Conservation (phyloP, 352 stramenopile genomes). For the Pythium scleroteichum region DNA sequence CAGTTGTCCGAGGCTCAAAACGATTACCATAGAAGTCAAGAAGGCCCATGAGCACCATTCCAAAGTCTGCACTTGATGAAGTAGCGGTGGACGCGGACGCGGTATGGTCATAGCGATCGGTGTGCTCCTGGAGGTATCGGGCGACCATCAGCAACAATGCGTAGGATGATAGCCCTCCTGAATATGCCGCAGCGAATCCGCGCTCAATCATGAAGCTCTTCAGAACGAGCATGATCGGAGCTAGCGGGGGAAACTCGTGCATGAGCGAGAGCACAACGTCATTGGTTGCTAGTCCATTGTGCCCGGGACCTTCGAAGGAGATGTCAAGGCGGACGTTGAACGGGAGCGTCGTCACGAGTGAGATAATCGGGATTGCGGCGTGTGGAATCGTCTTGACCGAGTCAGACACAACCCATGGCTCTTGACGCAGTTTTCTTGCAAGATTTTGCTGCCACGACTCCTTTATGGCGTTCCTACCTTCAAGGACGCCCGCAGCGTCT, state of each 20-base stretch:
- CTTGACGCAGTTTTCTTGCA: conserved; percentile 92
- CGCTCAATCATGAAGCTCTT: conserved; percentile 94
- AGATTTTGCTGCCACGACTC: conserved; percentile 98
- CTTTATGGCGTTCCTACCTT: conserved; percentile 98
- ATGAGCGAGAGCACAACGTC: conserved; percentile 92
- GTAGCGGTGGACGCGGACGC: conserved; percentile 4
- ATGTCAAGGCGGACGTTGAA: conserved; percentile 93
- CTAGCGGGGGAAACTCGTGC: conserved; percentile 93
- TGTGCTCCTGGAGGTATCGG: conserved; percentile 91
- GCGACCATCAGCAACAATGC: conserved; percentile 95
- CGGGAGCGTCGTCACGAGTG: conserved; percentile 82
- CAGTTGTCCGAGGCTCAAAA: conserved; percentile 89
- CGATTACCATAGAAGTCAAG: conserved; percentile 97
- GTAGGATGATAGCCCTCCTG: conserved; percentile 96
- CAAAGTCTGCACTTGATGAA: conserved; percentile 86
- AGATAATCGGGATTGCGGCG: conserved; percentile 97
- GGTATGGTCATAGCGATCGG: conserved; percentile 49
- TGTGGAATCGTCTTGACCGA: conserved; percentile 98
- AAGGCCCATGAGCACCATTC: conserved; percentile 95
- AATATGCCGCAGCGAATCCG: conserved; percentile 94
- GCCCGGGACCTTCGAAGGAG: conserved; percentile 95
- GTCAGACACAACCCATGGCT: conserved; percentile 90
- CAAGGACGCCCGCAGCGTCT: conserved; percentile 93
- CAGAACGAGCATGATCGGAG: conserved; percentile 95
- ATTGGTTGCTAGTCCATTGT: conserved; percentile 96